Base-by-base conservation (phyloP, 371 early-diverging fungal species). In the Smittium mucronatum region DNA sequence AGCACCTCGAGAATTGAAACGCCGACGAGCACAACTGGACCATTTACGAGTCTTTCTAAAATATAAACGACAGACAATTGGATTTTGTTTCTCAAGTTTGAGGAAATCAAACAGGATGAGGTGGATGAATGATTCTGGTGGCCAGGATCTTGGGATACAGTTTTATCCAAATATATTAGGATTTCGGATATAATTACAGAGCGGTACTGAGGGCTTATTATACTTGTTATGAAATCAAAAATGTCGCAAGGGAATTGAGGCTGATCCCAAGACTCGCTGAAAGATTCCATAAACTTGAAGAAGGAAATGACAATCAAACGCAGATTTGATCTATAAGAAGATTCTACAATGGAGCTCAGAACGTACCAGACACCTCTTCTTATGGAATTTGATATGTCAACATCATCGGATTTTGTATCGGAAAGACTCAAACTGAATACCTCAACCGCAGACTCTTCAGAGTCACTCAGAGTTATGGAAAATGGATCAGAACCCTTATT, bases 1-100 rank as follows among this genome's bases (percentile, higher is more conserved):
- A 93, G 75, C 0, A 92, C 86, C 75, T 93, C 95, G 70, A 92
- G 78, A 0, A 89, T 88, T 1, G 93, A 89, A 30, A 93, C 79
- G 57, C 93, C 91, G 1, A 86, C 84, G 36, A 89, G 76, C 1
- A 78, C 72, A 30, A 76, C 70, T 2, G 78, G 78, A 71, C 71
- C 70, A 68, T 75, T 73, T 60, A 78, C 73, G 57, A 77, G 63
- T 35, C 68, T 67, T 36, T 76, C 75, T 25, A 78, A 66, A 11
- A 77, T 77, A 30, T 73, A 69, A 31, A 77, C 75, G 30, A 75
- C 60, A 58, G 74, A 75, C 0, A 57, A 34, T 29, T 58, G 30
- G 67, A 26, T 34, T 57, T 67, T 25, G 68, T 34, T 28, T 47
- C 21, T 47, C 21, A 11, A 21, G 21, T 21, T n/a, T n/a, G 59